Evolutionary conservation across 441 rosid genomes (phyloP).

Genomic region (Euphorbia celastroides): DNA sequence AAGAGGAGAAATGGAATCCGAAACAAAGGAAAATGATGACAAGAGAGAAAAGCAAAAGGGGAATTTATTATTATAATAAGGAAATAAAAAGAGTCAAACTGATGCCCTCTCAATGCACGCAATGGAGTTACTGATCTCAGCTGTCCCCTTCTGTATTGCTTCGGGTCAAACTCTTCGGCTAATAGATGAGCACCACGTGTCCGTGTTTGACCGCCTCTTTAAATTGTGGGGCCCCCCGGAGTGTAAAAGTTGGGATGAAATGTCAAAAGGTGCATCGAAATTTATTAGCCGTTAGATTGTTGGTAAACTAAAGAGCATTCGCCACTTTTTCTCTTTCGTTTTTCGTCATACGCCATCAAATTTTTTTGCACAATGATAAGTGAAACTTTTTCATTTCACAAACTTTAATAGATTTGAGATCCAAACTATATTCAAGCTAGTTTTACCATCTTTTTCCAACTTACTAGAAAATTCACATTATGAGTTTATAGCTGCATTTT

Average conservation of each 20-base stretch:
- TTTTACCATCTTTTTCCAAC: too few species aligned
- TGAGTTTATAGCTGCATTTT: too few species aligned
- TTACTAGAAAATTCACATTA: too few species aligned
- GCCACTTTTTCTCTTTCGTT: too few species aligned
- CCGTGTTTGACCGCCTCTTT: conserved; percentile 32
- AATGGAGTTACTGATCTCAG: conserved; percentile 25
- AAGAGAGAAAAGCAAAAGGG: conserved; percentile 6
- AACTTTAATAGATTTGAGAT: too few species aligned
- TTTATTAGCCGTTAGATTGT: conserved; percentile 38
- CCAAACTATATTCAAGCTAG: too few species aligned
- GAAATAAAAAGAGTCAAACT: conserved; percentile 34
- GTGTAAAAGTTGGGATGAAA: conserved; percentile 14
- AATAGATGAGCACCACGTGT: conserved; percentile 22
- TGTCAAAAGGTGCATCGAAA: conserved; percentile 31
- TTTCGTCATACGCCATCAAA: too few species aligned
- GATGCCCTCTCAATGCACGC: conserved; percentile 24
- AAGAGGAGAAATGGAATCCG: conserved; percentile 7
- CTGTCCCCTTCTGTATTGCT: conserved; percentile 23
- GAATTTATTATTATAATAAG: conserved; percentile 17
- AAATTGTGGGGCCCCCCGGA: conserved; percentile 9
- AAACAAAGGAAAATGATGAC: conserved; percentile 3
- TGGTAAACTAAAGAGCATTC: too few species aligned
- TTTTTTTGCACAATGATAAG: too few species aligned
- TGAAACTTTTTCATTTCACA: too few species aligned
- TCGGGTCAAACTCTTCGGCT: conserved; percentile 27